These are phyloP conservation scores for Pichia sp. DNA, from an alignment of 1,139 yeast genomes.

Conservation along the genomic window DNA sequence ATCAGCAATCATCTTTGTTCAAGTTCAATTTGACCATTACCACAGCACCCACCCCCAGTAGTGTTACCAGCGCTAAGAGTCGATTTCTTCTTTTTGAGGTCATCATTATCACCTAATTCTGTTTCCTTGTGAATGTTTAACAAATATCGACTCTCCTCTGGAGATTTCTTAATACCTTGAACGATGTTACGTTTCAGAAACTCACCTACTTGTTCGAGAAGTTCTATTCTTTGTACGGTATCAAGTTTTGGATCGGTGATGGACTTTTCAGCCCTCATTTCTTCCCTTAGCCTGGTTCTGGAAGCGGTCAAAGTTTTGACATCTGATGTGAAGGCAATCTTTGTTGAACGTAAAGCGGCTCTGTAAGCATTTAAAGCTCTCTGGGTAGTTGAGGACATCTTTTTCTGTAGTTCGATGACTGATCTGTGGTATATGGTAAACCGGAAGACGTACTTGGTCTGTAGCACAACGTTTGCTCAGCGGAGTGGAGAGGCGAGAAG, in stretches of 20 bases:
- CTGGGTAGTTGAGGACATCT: conserved; percentile 11
- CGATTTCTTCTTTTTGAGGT: conserved; percentile 34
- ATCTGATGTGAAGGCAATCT: conserved; percentile 59
- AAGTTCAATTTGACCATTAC: conserved; percentile 32
- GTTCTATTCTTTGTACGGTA: conserved; percentile 45
- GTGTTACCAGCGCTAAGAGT: conserved; percentile 24
- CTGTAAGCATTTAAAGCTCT: conserved; percentile 49
- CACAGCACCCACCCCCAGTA: conserved; percentile 37
- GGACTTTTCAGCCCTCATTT: conserved; percentile 23
- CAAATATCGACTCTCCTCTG: conserved; percentile 38
- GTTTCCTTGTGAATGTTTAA: conserved; percentile 74
- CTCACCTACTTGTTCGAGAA: conserved; percentile 61
- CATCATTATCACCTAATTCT: conserved; percentile 86
- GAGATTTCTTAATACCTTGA: conserved; percentile 59
- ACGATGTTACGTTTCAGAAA: conserved; percentile 72
- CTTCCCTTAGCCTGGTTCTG: conserved; percentile 47
- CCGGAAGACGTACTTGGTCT: no score
- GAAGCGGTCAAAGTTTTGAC: conserved; percentile 51
- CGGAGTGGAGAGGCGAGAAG: no score
- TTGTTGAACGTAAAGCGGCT: conserved; percentile 59
- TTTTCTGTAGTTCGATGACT: background rate
- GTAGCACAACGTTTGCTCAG: no score
- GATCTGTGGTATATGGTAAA: no score
- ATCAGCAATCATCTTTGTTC: no score
- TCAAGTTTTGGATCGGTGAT: conserved; percentile 45